These are phyloP conservation scores for Tripterygium wilfordii DNA, from an alignment of 177 flowering plant species.

Conservation along the genomic window DNA sequence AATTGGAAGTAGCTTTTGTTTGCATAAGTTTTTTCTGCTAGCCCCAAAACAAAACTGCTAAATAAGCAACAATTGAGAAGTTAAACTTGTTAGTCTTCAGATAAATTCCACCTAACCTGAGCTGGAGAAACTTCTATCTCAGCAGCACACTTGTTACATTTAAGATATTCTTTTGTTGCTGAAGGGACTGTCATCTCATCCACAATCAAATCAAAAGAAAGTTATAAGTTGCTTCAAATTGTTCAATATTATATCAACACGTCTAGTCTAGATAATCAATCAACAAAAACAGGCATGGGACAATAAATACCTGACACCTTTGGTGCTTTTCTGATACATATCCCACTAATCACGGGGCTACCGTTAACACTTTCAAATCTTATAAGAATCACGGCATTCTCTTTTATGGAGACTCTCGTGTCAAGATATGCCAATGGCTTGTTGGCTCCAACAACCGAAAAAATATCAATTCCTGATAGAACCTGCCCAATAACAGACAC, in stretches of 20 bases:
- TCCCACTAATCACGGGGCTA: slow-evolving; percentile 76
- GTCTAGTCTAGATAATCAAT: too few relatives aligned
- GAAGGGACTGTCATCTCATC: slow-evolving; percentile 28
- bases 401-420: slow-evolving; percentile 44
- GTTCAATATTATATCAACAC: too few relatives aligned
- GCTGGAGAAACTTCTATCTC: slow-evolving; percentile 55
- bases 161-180: slow-evolving; percentile 32
- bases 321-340: slow-evolving; percentile 70
- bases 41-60: background rate
- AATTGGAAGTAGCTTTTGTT: slow-evolving; percentile 48
- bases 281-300: too few relatives aligned
- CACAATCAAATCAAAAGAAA: slow-evolving; percentile 2
- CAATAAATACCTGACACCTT: slow-evolving; percentile 34
- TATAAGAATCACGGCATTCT: slow-evolving; percentile 45
- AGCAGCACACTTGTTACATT: slow-evolving; percentile 60
- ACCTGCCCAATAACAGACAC: slow-evolving; percentile 36
- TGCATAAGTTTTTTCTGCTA: slow-evolving; percentile 52
- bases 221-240: background rate
- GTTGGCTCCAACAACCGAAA: slow-evolving; percentile 80
- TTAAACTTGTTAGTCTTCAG: background rate
- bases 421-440: slow-evolving; percentile 75
- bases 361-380: slow-evolving; percentile 79
- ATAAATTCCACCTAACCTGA: slow-evolving; percentile 37
- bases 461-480: slow-evolving; percentile 76
- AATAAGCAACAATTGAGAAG: background rate